These are phyloP conservation scores for Mucor sp. DNA, from an alignment of 371 early-diverging fungal genomes.

Conservation along the genomic window DNA sequence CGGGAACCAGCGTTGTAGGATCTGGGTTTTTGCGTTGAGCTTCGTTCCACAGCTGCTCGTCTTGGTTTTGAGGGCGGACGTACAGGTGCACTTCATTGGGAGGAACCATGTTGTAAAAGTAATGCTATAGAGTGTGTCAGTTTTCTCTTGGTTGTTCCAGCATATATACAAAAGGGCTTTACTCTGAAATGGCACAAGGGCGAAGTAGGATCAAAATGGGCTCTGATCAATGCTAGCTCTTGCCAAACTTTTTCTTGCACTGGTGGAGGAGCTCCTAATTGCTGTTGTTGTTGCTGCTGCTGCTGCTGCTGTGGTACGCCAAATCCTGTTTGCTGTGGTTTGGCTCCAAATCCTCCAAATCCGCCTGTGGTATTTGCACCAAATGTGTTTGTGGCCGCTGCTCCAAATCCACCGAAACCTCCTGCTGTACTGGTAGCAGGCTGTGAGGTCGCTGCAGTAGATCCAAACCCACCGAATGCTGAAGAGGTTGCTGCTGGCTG, in stretches of 20 bases:
- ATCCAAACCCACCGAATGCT: conserved; percentile 15
- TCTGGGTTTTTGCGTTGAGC: conserved; percentile 86
- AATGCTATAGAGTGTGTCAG: conserved; percentile 53
- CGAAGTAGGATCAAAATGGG: conserved; percentile 78
- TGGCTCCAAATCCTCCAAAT: conserved; percentile 20
- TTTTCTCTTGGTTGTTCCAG: too few species aligned
- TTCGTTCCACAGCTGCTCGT: conserved; percentile 76
- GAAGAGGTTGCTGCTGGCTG: conserved; percentile 10
- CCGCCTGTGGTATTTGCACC: background rate
- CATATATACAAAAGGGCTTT: background rate
- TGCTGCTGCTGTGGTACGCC: conserved; percentile 25
- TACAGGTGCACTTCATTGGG: conserved; percentile 78
- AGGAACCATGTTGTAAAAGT: conserved; percentile 91
- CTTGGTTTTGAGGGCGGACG: conserved; percentile 71
- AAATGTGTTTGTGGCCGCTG: conserved; percentile 5
- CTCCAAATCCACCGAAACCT: conserved; percentile 18
- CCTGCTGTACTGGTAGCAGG: conserved; percentile 1
- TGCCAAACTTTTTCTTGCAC: conserved; percentile 38
- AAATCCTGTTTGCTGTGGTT: conserved; percentile 10
- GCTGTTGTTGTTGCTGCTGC: conserved; percentile 18
- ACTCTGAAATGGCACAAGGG: conserved; percentile 81
- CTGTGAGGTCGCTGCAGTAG: conserved; percentile 1
- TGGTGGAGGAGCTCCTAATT: conserved; percentile 11
- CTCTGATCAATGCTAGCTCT: conserved; percentile 55
- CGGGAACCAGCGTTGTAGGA: conserved; percentile 65